Base-by-base conservation (phyloP, 2,329 filamentous ascomycete species). In the Ophiostoma himal-ulmi region DNA sequence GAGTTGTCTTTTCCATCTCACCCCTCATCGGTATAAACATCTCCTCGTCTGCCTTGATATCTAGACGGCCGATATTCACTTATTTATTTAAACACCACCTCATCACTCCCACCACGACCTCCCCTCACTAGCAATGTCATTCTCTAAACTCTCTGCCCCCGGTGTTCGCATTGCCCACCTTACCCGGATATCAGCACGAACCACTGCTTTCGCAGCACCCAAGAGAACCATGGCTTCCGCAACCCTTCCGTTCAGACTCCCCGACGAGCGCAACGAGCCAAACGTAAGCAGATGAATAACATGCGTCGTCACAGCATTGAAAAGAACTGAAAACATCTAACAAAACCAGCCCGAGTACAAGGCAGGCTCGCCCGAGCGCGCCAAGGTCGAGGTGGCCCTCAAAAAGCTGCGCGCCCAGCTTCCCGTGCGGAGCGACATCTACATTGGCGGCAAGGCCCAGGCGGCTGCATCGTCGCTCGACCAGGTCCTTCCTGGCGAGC, bases 221-320 rank as follows among this genome's bases (percentile, higher is more conserved):
- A 67, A 37, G 62, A 70, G 34, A 36, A 34, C 67, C 41, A 68
- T 48, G 66, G 52, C 52, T 48, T 48, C 44, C 8, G 44, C 57
- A 11, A 54, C 34, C 30, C 57, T 10, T 13, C 52, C 26, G 54
- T 65, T 65, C 36, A 30, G 20, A 52, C 41, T 94, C 68, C 95
- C 95, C 67, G 89, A 89, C 73, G 88, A 97, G 76, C 83, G 87
- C 78, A 99, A 99, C 78, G 95, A 99, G 83, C 93, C 93, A n/a
- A 99, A 97, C 79, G 94, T 96, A 81, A 80, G 92, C 84, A n/a
- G 10, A 20, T 48, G 5, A 48, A 20, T 14, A 10, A 54, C 7
- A 7, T 5, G 1, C 17, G 4, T 11, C 5, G 10, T 11, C 5
- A 6, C 13, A 17, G 30, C 30, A 3, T 30, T 30, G 13, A 8